These are phyloP conservation scores for Eucalyptus grandis DNA, from an alignment of 345 rosid genomes.

Conservation along the genomic window DNA sequence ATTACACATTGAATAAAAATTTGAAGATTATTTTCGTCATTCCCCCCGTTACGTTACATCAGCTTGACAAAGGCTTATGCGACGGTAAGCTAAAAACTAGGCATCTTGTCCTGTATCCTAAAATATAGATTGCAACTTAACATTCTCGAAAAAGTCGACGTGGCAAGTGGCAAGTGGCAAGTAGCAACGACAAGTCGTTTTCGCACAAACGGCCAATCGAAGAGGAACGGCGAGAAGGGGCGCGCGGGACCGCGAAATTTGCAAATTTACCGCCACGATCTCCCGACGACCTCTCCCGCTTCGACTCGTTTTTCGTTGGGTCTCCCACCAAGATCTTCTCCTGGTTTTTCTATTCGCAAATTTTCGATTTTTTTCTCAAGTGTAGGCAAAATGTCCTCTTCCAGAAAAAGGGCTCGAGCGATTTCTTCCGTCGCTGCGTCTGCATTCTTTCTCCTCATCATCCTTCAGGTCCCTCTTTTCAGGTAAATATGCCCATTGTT, in stretches of 20 bases:
- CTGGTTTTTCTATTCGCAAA: background rate
- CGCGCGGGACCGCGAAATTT: background rate
- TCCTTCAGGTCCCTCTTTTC: constrained; percentile 84
- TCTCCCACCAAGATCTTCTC: background rate
- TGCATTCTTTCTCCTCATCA: constrained; percentile 30
- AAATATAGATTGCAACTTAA: background rate
- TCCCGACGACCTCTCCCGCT: background rate
- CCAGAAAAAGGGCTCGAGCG: constrained; percentile 47
- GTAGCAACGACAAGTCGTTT: background rate
- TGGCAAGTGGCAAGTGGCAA: background rate
- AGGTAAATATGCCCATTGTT: constrained; percentile 23
- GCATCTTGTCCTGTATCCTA: too few relatives aligned
- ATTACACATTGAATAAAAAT: fast-evolving
- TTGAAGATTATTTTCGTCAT: too few relatives aligned
- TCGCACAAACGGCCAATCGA: background rate
- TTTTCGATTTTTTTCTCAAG: background rate
- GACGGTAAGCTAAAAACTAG: background rate
- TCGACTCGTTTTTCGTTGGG: background rate
- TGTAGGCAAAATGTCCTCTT: constrained; percentile 19
- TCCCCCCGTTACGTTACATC: background rate
- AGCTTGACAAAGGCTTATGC: background rate
- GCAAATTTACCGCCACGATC: background rate
- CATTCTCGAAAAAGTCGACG: background rate
- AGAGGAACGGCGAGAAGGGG: background rate
- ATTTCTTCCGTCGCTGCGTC: constrained; percentile 39